These are phyloP conservation scores for Tilletia horrida DNA, from an alignment of 1,284 basidiomycete genomes.

Conservation along the genomic window DNA sequence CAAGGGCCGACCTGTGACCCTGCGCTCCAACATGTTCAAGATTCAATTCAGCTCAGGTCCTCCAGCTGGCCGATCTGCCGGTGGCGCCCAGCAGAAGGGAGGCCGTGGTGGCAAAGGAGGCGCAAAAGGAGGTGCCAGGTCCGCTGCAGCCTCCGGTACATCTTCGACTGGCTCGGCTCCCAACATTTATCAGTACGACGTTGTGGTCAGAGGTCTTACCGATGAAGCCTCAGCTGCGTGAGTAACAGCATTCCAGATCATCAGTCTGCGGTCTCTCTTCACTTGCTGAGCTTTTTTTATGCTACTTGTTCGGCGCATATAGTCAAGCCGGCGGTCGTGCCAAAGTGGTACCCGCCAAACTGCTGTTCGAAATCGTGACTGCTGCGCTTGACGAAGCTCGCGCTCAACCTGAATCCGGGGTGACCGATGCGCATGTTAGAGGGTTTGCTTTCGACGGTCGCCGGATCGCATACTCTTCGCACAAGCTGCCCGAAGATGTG, in stretches of 20 bases:
- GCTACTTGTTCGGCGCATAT: not conserved
- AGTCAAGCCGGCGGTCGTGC: not conserved
- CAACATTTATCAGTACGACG: slow-evolving; percentile 28
- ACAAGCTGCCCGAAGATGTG: slow-evolving; percentile 20
- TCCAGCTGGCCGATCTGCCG: not conserved
- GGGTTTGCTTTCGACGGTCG: slow-evolving; percentile 31
- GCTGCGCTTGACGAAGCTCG: slow-evolving; percentile 22
- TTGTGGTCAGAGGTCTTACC: slow-evolving; percentile 27
- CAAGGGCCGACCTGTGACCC: slow-evolving; percentile 25
- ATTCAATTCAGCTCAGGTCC: slow-evolving; percentile 15
- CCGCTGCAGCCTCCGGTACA: not conserved
- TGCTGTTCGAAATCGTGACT: slow-evolving; percentile 23
- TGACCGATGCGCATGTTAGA: slow-evolving; percentile 25
- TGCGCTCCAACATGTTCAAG: slow-evolving; percentile 29
- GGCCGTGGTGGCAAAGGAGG: not conserved
- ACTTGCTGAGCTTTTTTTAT: not conserved
- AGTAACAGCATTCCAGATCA: not conserved
- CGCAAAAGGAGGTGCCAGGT: not conserved
- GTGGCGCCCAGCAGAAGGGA: not conserved
- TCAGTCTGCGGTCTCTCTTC: not conserved
- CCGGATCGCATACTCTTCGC: slow-evolving; percentile 25
- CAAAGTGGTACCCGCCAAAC: slow-evolving; percentile 21
- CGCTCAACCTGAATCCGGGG: slow-evolving; percentile 16
- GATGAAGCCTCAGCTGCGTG: not conserved
- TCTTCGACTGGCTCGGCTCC: not conserved